Conservation (phyloP, 345 rosid species). For the Arabis hirsuta region DNA sequence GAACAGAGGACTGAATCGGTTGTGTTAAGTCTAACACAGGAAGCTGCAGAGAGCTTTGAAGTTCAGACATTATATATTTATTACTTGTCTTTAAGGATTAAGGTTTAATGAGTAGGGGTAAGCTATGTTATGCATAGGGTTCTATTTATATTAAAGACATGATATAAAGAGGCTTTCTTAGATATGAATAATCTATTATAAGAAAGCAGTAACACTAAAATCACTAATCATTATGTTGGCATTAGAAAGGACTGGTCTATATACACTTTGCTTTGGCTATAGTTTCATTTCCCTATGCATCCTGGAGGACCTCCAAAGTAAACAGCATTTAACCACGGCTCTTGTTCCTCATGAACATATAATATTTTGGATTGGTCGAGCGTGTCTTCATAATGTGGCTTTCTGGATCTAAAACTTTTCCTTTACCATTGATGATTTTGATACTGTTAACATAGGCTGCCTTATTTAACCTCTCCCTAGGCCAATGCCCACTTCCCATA, state of each 20-base stretch:
- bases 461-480: background rate
- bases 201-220: conserved; percentile 9
- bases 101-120: conserved; percentile 32
- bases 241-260: background rate
- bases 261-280: background rate
- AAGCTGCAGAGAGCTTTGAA: conserved; percentile 50
- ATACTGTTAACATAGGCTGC: conserved; percentile 18
- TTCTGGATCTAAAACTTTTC: background rate
- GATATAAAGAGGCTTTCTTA: conserved; percentile 1
- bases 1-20: conserved; percentile 48
- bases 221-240: conserved; percentile 17
- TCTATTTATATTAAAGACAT: conserved; percentile 23
- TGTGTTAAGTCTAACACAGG: conserved; percentile 71
- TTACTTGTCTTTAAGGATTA: conserved; percentile 15
- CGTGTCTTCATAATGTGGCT: background rate
- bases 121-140: conserved; percentile 34
- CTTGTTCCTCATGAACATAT: background rate
- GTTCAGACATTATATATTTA: conserved; percentile 50
- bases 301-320: conserved; percentile 34
- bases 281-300: conserved; percentile 4
- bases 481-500: conserved; percentile 41
- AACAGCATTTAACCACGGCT: conserved; percentile 11
- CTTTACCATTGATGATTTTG: background rate
- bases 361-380: conserved; percentile 7
- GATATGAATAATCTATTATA: background rate